These are phyloP conservation scores for Cyberlindnera petersonii DNA, from an alignment of 805 yeast genomes.

Conservation along the genomic window DNA sequence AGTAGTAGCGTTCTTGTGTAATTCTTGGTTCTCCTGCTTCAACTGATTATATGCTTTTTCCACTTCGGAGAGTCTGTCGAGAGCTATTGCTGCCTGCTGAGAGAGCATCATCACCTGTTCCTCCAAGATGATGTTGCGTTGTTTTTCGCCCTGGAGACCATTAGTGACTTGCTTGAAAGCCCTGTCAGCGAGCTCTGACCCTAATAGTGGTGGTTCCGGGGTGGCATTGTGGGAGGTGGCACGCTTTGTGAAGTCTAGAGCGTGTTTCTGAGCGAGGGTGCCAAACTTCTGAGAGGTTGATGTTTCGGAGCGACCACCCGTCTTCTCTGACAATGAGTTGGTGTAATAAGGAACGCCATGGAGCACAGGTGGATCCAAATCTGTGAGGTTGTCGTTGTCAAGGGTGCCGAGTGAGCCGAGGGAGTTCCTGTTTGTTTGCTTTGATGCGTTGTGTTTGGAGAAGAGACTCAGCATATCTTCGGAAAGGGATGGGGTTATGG, in stretches of 20 bases:
- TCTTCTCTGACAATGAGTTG: not conserved
- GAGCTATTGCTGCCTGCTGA: slow-evolving; percentile 26
- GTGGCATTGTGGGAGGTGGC: slow-evolving; percentile 1
- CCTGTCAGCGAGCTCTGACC: slow-evolving; percentile 12
- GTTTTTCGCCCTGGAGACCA: slow-evolving; percentile 26
- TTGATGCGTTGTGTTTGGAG: slow-evolving; percentile 8
- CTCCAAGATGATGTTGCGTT: slow-evolving; percentile 26
- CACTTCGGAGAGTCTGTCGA: slow-evolving; percentile 25
- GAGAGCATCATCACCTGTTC: slow-evolving; percentile 26
- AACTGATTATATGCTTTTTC: slow-evolving; percentile 19
- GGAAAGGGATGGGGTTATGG: too few relatives aligned
- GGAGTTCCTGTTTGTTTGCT: too few relatives aligned
- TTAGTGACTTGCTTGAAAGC: slow-evolving; percentile 11
- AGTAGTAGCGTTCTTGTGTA: slow-evolving; percentile 10
- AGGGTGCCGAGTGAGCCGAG: slow-evolving; percentile 2
- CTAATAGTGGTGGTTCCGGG: slow-evolving; percentile 12
- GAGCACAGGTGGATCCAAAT: slow-evolving; percentile 20
- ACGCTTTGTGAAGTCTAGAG: slow-evolving; percentile 9
- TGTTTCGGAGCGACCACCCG: not conserved
- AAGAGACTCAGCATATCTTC: slow-evolving; percentile 8
- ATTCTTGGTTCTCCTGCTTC: slow-evolving; percentile 17
- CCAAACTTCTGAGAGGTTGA: slow-evolving; percentile 5
- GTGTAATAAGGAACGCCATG: slow-evolving; percentile 8
- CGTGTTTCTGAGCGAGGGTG: slow-evolving; percentile 12
- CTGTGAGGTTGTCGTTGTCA: slow-evolving; percentile 20